phyloP scores from a whole-genome alignment of 1,139 yeast species.

The Torulaspora globosa region DNA sequence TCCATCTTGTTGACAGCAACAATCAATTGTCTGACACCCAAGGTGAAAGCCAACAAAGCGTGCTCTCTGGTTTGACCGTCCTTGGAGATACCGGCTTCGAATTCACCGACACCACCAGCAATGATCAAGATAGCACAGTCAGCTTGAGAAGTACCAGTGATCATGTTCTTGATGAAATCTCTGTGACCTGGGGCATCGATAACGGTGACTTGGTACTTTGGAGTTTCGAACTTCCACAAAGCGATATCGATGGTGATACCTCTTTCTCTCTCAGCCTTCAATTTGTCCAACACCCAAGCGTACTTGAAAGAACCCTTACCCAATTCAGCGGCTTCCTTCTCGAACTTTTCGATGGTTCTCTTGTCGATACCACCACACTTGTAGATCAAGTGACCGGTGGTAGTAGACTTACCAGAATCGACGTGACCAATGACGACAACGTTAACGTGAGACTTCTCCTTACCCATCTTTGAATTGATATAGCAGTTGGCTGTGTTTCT shows the following conservation, averaged over 20 bases:
- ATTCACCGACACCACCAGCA: conserved; percentile 98
- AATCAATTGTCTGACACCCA: conserved; percentile 89
- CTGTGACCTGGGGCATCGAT: conserved; percentile 97
- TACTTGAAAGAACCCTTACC: conserved; percentile 98
- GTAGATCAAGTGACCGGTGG: conserved; percentile 98
- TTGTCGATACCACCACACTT: conserved; percentile 92
- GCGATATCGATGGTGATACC: conserved; percentile 96
- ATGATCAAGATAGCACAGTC: conserved; percentile 96
- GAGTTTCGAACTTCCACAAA: conserved; percentile 94
- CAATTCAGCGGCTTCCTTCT: conserved; percentile 97
- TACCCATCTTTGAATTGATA: conserved; percentile 51
- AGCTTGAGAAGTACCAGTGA: conserved; percentile 92
- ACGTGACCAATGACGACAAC: conserved; percentile 99
- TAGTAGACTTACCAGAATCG: conserved; percentile 98
- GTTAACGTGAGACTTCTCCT: conserved; percentile 96
- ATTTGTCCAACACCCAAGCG: conserved; percentile 96
- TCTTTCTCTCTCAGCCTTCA: conserved; percentile 96
- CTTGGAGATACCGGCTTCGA: conserved; percentile 98
- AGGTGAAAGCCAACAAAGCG: conserved; percentile 94
- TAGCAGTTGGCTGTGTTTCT: conserved; percentile 2
- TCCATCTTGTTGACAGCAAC: conserved; percentile 95
- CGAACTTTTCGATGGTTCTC: conserved; percentile 98
- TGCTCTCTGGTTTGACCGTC: conserved; percentile 99
- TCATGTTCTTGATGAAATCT: conserved; percentile 95
- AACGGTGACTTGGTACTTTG: conserved; percentile 88